Conservation (phyloP, 169 alveolate genomes). For the Plasmodium vivax region DNA sequence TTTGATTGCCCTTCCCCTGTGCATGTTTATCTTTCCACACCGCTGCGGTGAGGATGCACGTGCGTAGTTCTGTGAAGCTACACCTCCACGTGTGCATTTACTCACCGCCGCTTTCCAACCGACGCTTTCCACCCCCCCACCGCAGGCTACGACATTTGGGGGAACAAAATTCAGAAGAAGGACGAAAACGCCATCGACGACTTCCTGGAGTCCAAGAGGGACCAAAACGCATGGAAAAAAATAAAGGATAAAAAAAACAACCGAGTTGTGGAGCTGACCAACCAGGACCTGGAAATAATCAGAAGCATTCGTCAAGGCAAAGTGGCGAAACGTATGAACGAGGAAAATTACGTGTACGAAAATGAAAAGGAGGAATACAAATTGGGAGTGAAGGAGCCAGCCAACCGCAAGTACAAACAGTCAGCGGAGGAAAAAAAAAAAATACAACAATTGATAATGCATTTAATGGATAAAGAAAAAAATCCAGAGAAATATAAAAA, state of each 20-base stretch:
- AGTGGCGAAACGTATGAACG: slow-evolving; percentile 28
- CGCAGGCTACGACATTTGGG: slow-evolving; percentile 63
- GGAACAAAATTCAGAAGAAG: slow-evolving; percentile 35
- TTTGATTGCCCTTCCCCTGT: background rate
- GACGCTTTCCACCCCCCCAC: background rate
- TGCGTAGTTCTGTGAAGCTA: background rate
- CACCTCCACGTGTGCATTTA: background rate
- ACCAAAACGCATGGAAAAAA: slow-evolving; percentile 54
- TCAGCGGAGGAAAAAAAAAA: slow-evolving; percentile 20
- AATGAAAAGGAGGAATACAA: slow-evolving; percentile 75
- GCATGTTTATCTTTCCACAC: background rate
- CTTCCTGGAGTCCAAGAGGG: slow-evolving; percentile 45
- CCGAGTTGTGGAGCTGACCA: slow-evolving; percentile 40
- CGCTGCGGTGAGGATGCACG: background rate
- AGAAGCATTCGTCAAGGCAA: slow-evolving; percentile 56
- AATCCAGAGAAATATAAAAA: slow-evolving; percentile 36
- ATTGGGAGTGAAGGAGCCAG: background rate
- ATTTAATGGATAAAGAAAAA: slow-evolving; percentile 32
- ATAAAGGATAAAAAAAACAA: slow-evolving; percentile 72
- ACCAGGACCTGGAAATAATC: slow-evolving; percentile 49
- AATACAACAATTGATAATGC: slow-evolving; percentile 6
- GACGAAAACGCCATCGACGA: slow-evolving; percentile 59
- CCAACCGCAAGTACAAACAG: slow-evolving; percentile 14
- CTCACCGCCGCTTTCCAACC: background rate
- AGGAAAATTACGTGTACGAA: slow-evolving; percentile 58